Conservation (phyloP, 2,329 filamentous ascomycete genomes). For the Penicillium sp. region DNA sequence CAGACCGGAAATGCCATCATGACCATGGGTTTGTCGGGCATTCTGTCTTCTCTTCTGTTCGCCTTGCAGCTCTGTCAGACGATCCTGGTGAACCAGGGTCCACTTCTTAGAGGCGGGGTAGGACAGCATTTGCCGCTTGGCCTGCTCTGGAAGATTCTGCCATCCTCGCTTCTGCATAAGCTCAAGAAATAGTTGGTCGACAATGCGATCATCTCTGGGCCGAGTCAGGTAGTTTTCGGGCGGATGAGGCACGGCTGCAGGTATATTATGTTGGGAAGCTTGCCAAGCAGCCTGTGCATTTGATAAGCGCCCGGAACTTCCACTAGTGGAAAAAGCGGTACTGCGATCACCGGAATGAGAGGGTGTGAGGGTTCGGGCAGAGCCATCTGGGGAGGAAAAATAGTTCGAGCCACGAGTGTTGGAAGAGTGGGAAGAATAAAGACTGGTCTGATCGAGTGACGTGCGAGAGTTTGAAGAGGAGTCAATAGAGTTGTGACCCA, state of each 20-base stretch:
- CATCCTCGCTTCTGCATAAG: conserved; percentile 97
- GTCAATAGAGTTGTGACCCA: conserved; percentile 52
- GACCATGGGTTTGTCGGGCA: conserved; percentile 63
- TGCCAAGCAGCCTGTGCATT: conserved; percentile 29
- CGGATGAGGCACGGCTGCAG: conserved; percentile 27
- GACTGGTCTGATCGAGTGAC: conserved; percentile 61
- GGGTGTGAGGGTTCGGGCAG: conserved; percentile 41
- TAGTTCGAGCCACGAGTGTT: conserved; percentile 53
- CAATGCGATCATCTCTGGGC: conserved; percentile 59
- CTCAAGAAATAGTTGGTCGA: conserved; percentile 86
- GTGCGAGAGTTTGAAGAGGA: conserved; percentile 51
- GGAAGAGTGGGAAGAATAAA: conserved; percentile 58
- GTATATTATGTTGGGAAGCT: conserved; percentile 25
- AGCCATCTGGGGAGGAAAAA: conserved; percentile 54
- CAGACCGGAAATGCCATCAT: conserved; percentile 59
- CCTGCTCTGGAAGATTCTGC: conserved; percentile 94
- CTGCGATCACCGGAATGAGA: conserved; percentile 36
- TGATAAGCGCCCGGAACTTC: conserved; percentile 28
- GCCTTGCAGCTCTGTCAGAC: conserved; percentile 85
- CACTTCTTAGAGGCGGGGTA: conserved; percentile 95
- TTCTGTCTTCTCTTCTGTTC: conserved; percentile 83
- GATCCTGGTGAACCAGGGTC: conserved; percentile 93
- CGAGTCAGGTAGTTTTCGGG: conserved; percentile 41
- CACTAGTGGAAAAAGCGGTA: conserved; percentile 19
- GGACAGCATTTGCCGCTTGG: conserved; percentile 88